Conservation (phyloP, 164 flowering plant genomes). For the Cinnamomum chago region DNA sequence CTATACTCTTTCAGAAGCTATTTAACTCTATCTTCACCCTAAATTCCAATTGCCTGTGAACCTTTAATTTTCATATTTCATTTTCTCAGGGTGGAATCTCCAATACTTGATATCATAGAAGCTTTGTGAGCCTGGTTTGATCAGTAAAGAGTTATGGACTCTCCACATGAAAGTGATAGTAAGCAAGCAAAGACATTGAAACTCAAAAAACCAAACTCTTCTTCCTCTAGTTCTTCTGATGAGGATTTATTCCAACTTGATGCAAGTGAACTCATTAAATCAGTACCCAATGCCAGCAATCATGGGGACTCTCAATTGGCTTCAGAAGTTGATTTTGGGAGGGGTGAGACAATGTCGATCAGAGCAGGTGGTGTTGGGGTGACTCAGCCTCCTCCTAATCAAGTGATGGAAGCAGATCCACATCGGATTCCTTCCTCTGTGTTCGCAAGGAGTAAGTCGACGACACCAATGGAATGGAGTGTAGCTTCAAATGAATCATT, state of each 20-base stretch:
- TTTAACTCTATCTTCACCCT: neutral
- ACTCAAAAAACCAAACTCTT: constrained; percentile 6
- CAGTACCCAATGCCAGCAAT: neutral
- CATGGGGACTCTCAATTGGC: constrained; percentile 5
- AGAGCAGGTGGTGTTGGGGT: neutral
- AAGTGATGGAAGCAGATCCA: constrained; percentile 60
- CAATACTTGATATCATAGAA: neutral
- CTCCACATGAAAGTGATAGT: neutral
- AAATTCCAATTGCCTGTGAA: no score
- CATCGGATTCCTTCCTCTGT: constrained; percentile 66
- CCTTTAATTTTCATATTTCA: neutral
- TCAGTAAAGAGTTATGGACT: neutral
- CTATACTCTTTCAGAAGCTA: neutral
- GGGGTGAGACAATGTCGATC: neutral
- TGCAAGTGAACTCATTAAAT: constrained; percentile 5
- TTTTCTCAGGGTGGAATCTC: neutral
- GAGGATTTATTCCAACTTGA: constrained; percentile 31
- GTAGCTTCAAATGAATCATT: constrained; percentile 77
- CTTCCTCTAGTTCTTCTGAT: constrained; percentile 27
- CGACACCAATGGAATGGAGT: constrained; percentile 70
- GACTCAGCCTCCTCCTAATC: constrained; percentile 43
- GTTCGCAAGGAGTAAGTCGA: constrained; percentile 39
- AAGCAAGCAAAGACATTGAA: neutral
- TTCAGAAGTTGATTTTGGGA: constrained; percentile 2
- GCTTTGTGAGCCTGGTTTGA: neutral